These are phyloP conservation scores for Pyrenophora tritici-repentis DNA, from an alignment of 2,329 filamentous ascomycete genomes.

Conservation along the genomic window DNA sequence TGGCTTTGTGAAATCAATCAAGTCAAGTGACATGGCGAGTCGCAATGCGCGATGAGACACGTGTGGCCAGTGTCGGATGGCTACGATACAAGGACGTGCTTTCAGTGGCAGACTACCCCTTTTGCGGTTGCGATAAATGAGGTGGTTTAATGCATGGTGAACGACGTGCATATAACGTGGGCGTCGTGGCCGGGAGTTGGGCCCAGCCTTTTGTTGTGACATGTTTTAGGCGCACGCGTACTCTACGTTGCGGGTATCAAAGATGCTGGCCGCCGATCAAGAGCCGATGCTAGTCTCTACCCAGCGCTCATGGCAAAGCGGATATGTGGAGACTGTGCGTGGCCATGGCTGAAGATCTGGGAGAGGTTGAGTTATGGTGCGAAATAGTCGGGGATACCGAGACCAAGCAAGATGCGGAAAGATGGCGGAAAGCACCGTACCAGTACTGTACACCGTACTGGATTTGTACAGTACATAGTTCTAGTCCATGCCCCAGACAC, in stretches of 20 bases:
- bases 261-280: constrained; percentile 8
- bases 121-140: neutral
- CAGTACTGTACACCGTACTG: no score
- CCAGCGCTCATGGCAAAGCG: neutral
- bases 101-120: neutral
- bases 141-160: neutral
- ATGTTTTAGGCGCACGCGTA: neutral
- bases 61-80: no score
- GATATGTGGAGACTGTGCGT: neutral
- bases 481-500: neutral
- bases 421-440: no score
- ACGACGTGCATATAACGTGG: constrained; percentile 1
- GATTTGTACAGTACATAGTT: no score
- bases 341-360: no score
- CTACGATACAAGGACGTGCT: neutral
- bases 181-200: constrained; percentile 8
- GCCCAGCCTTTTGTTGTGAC: neutral
- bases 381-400: neutral
- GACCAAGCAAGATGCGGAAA: no score
- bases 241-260: constrained; percentile 1
- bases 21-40: no score
- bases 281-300: neutral
- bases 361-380: no score
- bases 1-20: no score
- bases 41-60: no score